Evolutionary conservation across 371 early-diverging fungal species (phyloP), one percentile per base, ranked within the genome.

Genomic region (Rhizopus delemar): DNA sequence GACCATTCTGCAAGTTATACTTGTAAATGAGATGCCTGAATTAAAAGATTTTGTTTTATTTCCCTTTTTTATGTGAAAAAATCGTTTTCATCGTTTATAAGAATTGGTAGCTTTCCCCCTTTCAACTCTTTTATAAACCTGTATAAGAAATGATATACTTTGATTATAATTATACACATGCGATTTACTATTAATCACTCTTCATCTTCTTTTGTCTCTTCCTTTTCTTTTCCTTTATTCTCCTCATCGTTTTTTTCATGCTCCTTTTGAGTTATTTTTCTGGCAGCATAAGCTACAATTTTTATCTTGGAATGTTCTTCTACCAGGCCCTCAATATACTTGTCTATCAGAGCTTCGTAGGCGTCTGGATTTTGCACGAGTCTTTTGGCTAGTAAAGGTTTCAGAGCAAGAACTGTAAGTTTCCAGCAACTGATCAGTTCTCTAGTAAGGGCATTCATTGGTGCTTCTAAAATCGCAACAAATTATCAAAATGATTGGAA

Each of bases 351-450:
- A 2, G 43, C 9, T 32, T 54, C 35, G 22, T 72, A 77, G 28
- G 64, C 56, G 7, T 74, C 70, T 16, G 65, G 61, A 41, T 65
- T 50, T 38, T 60, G 53, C 11, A 63, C 48, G 2, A 77, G 41
- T 15, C 60, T 50, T 15, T 63, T 53, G n/a, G 60, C 69, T 4
- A 77, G 49, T 31, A 72, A 48, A 5, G 74, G 78, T 46, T 69
- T 68, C 34, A 77, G 39, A 43, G 73, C 63, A 11, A 63, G 38
- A 65, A 77, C 55, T 6, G 73, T 73, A 34, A 43, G 68, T 57
- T 69, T 74, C 78, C 78, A 77, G 36, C 72, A 72, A 53, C 66
- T 61, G 16, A 72, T 33, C 74, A 77, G 70, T 59, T 77, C 78
- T 46, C 50, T 66, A 11, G 70, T 56, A 49, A 77, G 59, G 6